Evolutionary conservation across 202 grass and related monocot genomes (phyloP).

Genomic region (Eragrostis tef): DNA sequence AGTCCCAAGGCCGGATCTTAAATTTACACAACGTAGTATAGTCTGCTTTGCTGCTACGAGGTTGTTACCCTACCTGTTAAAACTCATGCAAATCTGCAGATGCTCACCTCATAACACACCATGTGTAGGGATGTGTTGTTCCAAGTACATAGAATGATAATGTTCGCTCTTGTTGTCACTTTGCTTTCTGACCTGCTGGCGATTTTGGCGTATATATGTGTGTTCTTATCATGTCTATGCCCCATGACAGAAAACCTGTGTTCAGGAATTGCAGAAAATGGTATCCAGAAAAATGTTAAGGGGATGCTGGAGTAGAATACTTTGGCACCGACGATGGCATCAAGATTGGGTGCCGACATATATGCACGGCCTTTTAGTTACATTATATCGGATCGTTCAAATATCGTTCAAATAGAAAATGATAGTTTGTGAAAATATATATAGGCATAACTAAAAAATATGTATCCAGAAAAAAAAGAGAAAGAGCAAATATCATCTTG

Average conservation of each 20-base stretch:
- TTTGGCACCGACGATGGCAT: not conserved
- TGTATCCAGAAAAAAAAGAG: not conserved
- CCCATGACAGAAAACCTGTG: conserved; percentile 34
- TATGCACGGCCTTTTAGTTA: not conserved
- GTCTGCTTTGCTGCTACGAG: conserved; percentile 11
- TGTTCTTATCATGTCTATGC: conserved; percentile 28
- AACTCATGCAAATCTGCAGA: conserved; percentile 10
- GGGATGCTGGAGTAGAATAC: no score
- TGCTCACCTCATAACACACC: conserved; percentile 7
- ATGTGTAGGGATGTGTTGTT: conserved; percentile 26
- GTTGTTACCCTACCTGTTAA: conserved; percentile 17
- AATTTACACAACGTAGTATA: not conserved
- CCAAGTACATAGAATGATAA: conserved; percentile 35
- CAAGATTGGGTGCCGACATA: conserved; percentile 29
- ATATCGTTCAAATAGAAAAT: conserved; percentile 16
- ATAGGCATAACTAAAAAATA: not conserved
- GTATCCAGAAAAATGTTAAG: conserved; percentile 39
- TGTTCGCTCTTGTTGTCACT: conserved; percentile 36
- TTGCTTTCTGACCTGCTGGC: conserved; percentile 57
- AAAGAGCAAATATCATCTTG: not conserved
- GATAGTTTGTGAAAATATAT: not conserved
- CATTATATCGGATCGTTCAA: not conserved
- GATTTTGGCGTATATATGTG: conserved; percentile 41
- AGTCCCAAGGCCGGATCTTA: not conserved
- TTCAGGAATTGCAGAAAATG: conserved; percentile 41